phyloP scores from a whole-genome alignment of 1,139 yeast species.

The Wickerhamomyces sp. region DNA sequence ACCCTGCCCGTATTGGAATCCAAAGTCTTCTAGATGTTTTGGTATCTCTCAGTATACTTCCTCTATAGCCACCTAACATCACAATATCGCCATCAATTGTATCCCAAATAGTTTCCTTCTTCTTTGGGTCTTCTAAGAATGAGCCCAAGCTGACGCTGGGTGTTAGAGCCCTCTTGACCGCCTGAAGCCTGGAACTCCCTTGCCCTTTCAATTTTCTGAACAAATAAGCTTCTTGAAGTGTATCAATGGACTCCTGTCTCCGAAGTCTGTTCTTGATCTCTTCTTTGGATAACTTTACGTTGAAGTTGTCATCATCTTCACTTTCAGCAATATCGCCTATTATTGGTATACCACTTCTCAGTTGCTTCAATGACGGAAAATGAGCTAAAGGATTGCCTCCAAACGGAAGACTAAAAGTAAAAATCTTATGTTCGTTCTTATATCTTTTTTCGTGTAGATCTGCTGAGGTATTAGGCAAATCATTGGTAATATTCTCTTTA shows the following conservation, averaged over 20 bases:
- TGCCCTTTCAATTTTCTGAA: conserved; percentile 53
- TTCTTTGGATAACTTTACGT: conserved; percentile 27
- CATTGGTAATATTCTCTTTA: neutral
- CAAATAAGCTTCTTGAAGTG: conserved; percentile 59
- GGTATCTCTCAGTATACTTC: conserved; percentile 69
- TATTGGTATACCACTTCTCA: conserved; percentile 20
- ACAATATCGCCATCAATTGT: conserved; percentile 72
- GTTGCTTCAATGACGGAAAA: conserved; percentile 23
- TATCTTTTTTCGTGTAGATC: conserved; percentile 11
- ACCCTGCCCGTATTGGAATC: conserved; percentile 87
- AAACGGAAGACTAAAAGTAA: conserved; percentile 40
- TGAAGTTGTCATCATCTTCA: conserved; percentile 23
- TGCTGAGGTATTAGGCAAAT: conserved; percentile 9
- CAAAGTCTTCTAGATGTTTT: conserved; percentile 66
- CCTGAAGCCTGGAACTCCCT: conserved; percentile 65
- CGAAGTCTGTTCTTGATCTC: conserved; percentile 44
- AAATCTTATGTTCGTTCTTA: conserved; percentile 31
- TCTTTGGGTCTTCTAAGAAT: conserved; percentile 26
- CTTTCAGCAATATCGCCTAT: conserved; percentile 31
- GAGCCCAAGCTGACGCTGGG: conserved; percentile 33
- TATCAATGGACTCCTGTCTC: conserved; percentile 54
- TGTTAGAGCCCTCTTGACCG: conserved; percentile 59
- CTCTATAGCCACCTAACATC: conserved; percentile 84
- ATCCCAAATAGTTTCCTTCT: conserved; percentile 35
- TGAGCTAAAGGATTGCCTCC: conserved; percentile 30